Conservation (phyloP, 2,329 filamentous ascomycete species). For the Pseudogymnoascus sp. region DNA sequence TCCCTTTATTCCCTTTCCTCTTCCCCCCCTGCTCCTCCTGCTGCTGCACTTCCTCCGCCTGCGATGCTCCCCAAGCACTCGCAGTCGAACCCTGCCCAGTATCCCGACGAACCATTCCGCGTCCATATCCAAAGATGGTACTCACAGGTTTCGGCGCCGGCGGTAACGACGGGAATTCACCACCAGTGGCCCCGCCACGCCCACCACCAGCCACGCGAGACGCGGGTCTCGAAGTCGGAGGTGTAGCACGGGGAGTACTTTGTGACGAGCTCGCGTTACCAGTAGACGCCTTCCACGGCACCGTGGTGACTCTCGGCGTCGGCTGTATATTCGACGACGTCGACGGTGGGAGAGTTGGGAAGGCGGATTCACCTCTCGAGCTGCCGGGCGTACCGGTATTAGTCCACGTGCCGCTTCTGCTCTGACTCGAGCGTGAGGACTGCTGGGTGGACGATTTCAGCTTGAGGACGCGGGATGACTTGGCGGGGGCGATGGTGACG, state of each 20-base stretch:
- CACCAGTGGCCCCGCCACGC: conserved; percentile 28
- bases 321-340: conserved; percentile 24
- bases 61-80: conserved; percentile 23
- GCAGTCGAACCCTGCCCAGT: conserved; percentile 36
- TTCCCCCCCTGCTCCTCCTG: conserved; percentile 32
- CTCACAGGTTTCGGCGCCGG: conserved; percentile 63
- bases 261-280: conserved; percentile 23
- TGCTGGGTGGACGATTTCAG: conserved; percentile 63
- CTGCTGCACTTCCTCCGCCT: conserved; percentile 16
- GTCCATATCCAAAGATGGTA: conserved; percentile 56
- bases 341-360: not conserved
- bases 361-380: not conserved
- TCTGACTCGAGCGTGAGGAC: conserved; percentile 54
- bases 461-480: conserved; percentile 54
- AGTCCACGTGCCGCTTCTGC: conserved; percentile 46
- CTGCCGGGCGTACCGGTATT: conserved; percentile 25
- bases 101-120: conserved; percentile 48
- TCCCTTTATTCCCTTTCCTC: conserved; percentile 52
- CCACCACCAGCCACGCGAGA: not conserved
- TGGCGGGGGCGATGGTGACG: conserved; percentile 47
- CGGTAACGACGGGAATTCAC: conserved; percentile 78
- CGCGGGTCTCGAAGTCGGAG: conserved; percentile 21
- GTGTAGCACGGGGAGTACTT: conserved; percentile 33
- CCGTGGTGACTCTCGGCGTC: conserved; percentile 34
- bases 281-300: conserved; percentile 32